Evolutionary conservation across 179 eudicot genomes (phyloP).

Genomic region (Beta lomatogona): DNA sequence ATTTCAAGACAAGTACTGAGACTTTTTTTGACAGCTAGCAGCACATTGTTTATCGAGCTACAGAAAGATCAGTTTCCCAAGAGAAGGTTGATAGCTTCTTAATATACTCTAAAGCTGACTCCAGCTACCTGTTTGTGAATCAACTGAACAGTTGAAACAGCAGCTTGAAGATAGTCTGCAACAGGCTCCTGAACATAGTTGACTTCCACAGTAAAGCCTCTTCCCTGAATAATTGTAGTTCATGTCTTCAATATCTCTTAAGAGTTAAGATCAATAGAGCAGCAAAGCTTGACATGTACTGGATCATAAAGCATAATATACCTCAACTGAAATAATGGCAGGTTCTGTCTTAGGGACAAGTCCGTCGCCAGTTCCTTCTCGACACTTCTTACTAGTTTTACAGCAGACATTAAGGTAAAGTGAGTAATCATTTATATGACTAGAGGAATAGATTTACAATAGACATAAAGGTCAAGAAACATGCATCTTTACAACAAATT

Average conservation of each 20-base stretch:
- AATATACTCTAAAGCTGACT: neutral
- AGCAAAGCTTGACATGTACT: conserved; percentile 9
- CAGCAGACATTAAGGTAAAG: neutral
- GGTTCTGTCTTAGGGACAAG: conserved; percentile 64
- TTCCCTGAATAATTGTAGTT: conserved; percentile 59
- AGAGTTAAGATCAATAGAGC: neutral
- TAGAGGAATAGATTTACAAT: neutral
- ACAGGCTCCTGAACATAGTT: conserved; percentile 87
- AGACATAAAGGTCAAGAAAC: neutral
- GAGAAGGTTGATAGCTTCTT: neutral
- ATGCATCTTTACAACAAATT: neutral
- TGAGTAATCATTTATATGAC: neutral
- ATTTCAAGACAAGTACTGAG: neutral
- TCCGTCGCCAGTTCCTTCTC: conserved; percentile 45
- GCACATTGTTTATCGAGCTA: neutral
- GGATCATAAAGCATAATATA: conserved; percentile 29
- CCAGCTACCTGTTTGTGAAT: conserved; percentile 73
- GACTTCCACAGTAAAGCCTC: conserved; percentile 82
- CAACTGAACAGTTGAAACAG: conserved; percentile 85
- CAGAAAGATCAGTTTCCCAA: neutral
- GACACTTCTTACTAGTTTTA: conserved; percentile 53
- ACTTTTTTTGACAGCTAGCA: neutral
- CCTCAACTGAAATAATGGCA: conserved; percentile 97
- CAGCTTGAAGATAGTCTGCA: conserved; percentile 86
- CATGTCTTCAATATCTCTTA: conserved; percentile 13